A percentile compares a stretch with the other conserved stretches of the same genome.
Evolutionary conservation across 2,329 filamentous ascomycete genomes (phyloP).

Genomic region (Bertia moriformis): DNA sequence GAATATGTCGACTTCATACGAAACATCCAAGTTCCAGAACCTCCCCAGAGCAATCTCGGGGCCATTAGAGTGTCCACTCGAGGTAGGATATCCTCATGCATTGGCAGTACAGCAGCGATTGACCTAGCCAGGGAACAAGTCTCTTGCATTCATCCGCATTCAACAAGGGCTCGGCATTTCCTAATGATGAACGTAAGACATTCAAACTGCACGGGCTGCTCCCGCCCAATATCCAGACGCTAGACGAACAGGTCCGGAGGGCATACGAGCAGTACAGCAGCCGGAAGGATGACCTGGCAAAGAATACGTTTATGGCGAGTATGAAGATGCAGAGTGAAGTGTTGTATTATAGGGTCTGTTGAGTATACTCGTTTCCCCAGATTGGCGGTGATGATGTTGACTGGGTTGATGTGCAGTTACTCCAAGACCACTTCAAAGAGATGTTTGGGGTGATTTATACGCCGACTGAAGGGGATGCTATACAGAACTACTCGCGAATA

Average conservation of each 20-base stretch:
- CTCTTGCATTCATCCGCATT: slow-evolving; percentile 53
- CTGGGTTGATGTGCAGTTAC: slow-evolving; percentile 30
- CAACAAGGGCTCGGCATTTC: slow-evolving; percentile 76
- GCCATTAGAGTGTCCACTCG: background rate
- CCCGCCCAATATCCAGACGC: slow-evolving; percentile 55
- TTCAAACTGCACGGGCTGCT: slow-evolving; percentile 64
- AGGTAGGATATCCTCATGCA: background rate
- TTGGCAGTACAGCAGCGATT: background rate
- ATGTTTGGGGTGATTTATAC: slow-evolving; percentile 90
- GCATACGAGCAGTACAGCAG: slow-evolving; percentile 69
- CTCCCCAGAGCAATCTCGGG: background rate
- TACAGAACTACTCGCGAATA: slow-evolving; percentile 66
- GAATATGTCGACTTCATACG: background rate
- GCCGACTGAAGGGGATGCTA: slow-evolving; percentile 78
- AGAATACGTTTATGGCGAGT: slow-evolving; percentile 78
- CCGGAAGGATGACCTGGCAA: slow-evolving; percentile 50
- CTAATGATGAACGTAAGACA: slow-evolving; percentile 46
- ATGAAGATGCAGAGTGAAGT: slow-evolving; percentile 78
- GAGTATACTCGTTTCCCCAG: background rate
- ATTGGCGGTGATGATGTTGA: too few species aligned
- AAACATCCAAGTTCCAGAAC: background rate
- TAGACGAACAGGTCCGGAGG: slow-evolving; percentile 62
- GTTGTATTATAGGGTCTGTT: slow-evolving; percentile 56
- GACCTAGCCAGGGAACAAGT: slow-evolving; percentile 21
- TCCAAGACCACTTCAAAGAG: slow-evolving; percentile 66